Percentiles rank a stretch among this genome's conserved stretches.
These are phyloP conservation scores for Corinectria fuckeliana DNA, from an alignment of 2,329 filamentous ascomycete genomes.

Conservation along the genomic window DNA sequence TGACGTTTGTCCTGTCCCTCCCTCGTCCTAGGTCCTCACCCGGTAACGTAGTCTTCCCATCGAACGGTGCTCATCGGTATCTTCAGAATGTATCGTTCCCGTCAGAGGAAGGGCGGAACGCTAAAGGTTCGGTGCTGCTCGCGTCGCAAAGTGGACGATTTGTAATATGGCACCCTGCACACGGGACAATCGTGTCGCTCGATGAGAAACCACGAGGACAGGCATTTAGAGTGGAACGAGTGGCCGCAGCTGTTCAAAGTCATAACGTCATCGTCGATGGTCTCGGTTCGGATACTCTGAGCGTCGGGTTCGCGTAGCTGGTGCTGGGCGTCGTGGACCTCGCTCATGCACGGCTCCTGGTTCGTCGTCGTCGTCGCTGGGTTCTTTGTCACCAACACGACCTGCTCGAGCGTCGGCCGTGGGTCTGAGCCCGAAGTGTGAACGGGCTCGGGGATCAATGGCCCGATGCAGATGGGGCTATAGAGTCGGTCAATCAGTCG, in stretches of 20 bases:
- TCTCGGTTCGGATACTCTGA: not conserved
- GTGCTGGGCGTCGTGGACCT: not conserved
- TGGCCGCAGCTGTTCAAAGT: slow-evolving; percentile 47
- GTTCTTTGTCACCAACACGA: slow-evolving; percentile 19
- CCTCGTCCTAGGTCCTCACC: not conserved
- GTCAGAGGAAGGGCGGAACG: slow-evolving; percentile 33
- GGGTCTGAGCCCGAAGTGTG: slow-evolving; percentile 24
- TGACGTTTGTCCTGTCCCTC: no score
- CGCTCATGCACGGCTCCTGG: not conserved
- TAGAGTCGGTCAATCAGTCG: slow-evolving; percentile 6
- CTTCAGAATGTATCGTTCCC: not conserved
- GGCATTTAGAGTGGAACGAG: slow-evolving; percentile 48
- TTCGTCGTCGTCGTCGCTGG: not conserved
- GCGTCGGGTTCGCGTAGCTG: not conserved
- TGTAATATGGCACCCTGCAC: slow-evolving; percentile 46
- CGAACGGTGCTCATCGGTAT: not conserved
- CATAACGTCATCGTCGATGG: slow-evolving; percentile 42
- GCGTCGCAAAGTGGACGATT: slow-evolving; percentile 6
- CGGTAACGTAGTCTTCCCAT: not conserved
- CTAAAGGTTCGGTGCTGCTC: slow-evolving; percentile 18
- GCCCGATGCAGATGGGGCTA: slow-evolving; percentile 45
- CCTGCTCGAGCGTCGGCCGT: slow-evolving; percentile 24
- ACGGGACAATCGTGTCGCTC: slow-evolving; percentile 48
- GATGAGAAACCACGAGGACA: slow-evolving; percentile 48
- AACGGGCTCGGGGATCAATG: slow-evolving; percentile 38